Base-by-base conservation (phyloP, 202 grass and related monocot species). In the Saccharum hybrid region DNA sequence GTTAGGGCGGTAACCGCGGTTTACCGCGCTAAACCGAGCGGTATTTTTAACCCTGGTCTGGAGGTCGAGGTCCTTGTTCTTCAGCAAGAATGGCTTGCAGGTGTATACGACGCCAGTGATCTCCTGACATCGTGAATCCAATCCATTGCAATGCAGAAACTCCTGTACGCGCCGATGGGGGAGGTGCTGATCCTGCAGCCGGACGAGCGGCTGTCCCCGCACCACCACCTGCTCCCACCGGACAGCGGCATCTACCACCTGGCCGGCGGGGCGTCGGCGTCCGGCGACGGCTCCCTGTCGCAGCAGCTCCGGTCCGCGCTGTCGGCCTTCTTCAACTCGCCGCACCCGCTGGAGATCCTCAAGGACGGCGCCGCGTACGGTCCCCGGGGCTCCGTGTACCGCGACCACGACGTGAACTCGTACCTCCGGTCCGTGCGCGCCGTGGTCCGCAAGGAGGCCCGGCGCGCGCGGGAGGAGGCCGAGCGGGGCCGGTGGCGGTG, bases 111-210 rank as follows among this genome's bases (percentile, higher is more conserved):
- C 51, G 16, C 51, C 51, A 3, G 51, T 5, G 2, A 18, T 19
- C 10, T 18, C 15, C 15, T 18, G 6, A 13, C 51, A 54, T n/a
- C 6, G 6, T 56, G 51, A 7, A n/a, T 3, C 51, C 18, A 3
- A 65, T n/a, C 1, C 30, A 28, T 15, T 78, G 22, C 9, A 30
- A 16, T 82, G 85, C 89, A 98, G 96, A 95, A 98, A 13, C 76
- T 98, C 4, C 73, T 98, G 73, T 98, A 98, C 60, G 93, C 85
- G n/a, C 96, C 92, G 2, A 95, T 95, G 96, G 96, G 96, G 1
- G 87, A 90, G 71, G 83, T 98, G 26, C 28, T 98, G 2, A 98
- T 98, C 84, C 41, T 98, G 39, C 96, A 98, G 87, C 96, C 92
- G 54, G 96, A 98, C 62, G 81, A 95, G 70, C 84, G 73, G 10